Evolutionary conservation across 2,329 filamentous ascomycete genomes (phyloP), one percentile per base, ranked within the genome.

Genomic region (Nemania serpens): DNA sequence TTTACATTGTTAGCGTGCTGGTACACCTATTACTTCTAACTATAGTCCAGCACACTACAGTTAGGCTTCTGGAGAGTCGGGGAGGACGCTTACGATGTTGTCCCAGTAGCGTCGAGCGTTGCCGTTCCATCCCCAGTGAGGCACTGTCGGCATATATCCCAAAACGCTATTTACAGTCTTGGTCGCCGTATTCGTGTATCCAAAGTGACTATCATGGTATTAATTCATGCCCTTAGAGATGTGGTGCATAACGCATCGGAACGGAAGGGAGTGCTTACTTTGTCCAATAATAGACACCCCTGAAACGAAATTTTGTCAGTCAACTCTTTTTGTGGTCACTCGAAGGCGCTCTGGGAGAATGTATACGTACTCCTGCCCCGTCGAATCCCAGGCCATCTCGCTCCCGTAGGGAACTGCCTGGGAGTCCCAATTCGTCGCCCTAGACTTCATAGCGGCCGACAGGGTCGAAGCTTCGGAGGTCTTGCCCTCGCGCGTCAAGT

Each of bases 341-440:
- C 6, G 37, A 43, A 25, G 5, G 29, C 6, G 12, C 15, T 34
- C 17, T 29, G 3, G 17, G 15, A n/a, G 15, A 15, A 36, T 12
- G 12, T 1, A 22, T 52, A 61, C 63, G 63, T 53, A 65, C 68
- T 88, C 84, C 63, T 88, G 84, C 0, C 83, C 84, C 0, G 84
- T 87, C 0, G 81, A 85, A 59, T 88, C 85, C 85, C 85, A 88
- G 0, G 84, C 80, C 82, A 85, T 84, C 69, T 87, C 85, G 52
- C 82, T 85, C 0, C 84, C 84, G 61, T 81, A 88, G 0, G 85
- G 85, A 5, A 83, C 80, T 7, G 77, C 75, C 53, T 81, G 72
- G 0, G 73, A 73, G n/a, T 81, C 70, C 84, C 85, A 88, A 1
- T 73, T 67, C 2, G 75, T 62, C 1, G 83, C 82, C 1, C 84